phyloP scores from a whole-genome alignment of 805 yeast species.

The Spathaspora girioi region DNA sequence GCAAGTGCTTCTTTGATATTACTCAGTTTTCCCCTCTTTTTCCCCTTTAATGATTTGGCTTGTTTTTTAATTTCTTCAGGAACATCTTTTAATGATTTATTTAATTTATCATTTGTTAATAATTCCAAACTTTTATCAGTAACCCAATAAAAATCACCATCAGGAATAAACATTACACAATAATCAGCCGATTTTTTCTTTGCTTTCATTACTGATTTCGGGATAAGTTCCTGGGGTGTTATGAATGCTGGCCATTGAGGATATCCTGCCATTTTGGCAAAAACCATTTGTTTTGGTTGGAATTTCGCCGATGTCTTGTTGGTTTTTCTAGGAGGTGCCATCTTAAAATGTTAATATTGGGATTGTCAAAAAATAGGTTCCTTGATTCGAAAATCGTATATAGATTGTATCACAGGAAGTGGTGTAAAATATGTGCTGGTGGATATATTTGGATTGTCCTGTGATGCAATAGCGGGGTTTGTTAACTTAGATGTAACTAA shows the following conservation, averaged over 20 bases:
- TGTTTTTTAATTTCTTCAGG: conserved; percentile 10
- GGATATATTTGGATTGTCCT: not conserved
- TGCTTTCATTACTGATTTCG: conserved; percentile 30
- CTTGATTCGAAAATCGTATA: no score
- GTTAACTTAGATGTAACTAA: not conserved
- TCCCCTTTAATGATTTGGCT: conserved; percentile 14
- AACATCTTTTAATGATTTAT: conserved; percentile 12
- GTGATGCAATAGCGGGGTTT: not conserved
- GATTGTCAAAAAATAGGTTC: no score
- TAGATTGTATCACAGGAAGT: not conserved
- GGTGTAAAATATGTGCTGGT: no score
- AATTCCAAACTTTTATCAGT: conserved; percentile 33
- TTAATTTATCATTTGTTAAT: conserved; percentile 26
- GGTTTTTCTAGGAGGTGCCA: conserved; percentile 20
- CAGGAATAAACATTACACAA: conserved; percentile 45
- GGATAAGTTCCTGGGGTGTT: conserved; percentile 37
- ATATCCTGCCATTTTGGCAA: conserved; percentile 43
- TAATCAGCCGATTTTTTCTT: conserved; percentile 32
- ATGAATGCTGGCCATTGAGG: conserved; percentile 51
- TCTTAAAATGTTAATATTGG: not conserved
- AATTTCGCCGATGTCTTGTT: conserved; percentile 12
- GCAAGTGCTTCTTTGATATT: conserved; percentile 35
- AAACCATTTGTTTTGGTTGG: conserved; percentile 36
- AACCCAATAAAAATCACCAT: conserved; percentile 45
- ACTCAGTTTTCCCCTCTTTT: conserved; percentile 24